Conservation (phyloP, 805 yeast species). For the Saturnispora mendoncae region DNA sequence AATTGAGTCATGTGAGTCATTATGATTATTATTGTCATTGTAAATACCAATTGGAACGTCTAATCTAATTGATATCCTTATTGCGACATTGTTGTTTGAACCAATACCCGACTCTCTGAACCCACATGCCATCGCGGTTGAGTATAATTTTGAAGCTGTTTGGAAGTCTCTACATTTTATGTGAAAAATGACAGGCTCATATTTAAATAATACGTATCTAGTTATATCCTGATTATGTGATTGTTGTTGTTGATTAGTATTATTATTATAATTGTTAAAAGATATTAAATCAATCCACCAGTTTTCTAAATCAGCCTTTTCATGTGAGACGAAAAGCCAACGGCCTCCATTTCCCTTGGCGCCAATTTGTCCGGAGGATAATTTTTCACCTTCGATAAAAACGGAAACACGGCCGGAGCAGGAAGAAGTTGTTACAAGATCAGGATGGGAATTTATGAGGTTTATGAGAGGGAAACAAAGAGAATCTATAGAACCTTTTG, state of each 20-base stretch:
- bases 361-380: conserved; percentile 40
- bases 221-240: conserved; percentile 17
- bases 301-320: conserved; percentile 34
- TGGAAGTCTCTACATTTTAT: conserved; percentile 61
- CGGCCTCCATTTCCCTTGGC: conserved; percentile 81
- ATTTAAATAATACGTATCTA: conserved; percentile 63
- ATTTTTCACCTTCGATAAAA: conserved; percentile 65
- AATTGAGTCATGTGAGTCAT: conserved; percentile 22
- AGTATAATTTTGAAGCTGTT: conserved; percentile 53
- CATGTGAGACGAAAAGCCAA: conserved; percentile 78
- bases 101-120: conserved; percentile 86
- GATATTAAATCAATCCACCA: conserved; percentile 46
- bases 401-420: conserved; percentile 85
- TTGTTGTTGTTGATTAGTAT: too few species aligned
- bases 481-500: conserved; percentile 80
- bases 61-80: conserved; percentile 62
- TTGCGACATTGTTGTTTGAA: conserved; percentile 65
- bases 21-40: too few species aligned
- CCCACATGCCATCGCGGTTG: conserved; percentile 74
- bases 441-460: conserved; percentile 50
- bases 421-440: conserved; percentile 80
- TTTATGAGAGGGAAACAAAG: conserved; percentile 64
- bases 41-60: conserved; percentile 71
- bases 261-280: not conserved
- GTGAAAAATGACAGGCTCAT: conserved; percentile 79